Percentiles rank a stretch among this genome's conserved stretches.
Conservation (phyloP, 768 basidiomycete genomes). For the Tulasnella sp. region DNA sequence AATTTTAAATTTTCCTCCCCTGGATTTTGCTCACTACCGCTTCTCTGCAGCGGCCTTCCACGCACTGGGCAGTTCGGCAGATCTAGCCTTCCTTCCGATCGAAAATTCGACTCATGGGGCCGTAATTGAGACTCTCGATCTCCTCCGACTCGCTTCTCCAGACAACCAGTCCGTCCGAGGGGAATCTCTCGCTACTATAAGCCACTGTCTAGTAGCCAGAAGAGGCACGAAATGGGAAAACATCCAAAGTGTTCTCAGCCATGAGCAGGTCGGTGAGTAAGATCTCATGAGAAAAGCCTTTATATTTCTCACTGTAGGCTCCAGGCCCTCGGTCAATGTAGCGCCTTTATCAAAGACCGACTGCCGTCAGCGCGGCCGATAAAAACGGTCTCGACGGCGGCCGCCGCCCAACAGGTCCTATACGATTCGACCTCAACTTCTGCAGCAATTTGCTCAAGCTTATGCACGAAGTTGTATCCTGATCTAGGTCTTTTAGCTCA, state of each 20-base stretch:
- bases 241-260: constrained; percentile 23
- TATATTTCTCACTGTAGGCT: not conserved
- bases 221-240: constrained; percentile 20
- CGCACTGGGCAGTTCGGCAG: not conserved
- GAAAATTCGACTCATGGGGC: constrained; percentile 31
- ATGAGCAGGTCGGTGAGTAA: constrained; percentile 33
- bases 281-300: not conserved
- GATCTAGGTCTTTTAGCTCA: constrained; percentile 16
- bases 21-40: not conserved
- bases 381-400: constrained; percentile 28
- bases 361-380: constrained; percentile 9
- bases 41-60: constrained; percentile 19
- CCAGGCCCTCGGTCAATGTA: constrained; percentile 33
- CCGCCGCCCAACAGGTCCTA: constrained; percentile 26
- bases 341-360: not conserved
- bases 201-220: constrained; percentile 24
- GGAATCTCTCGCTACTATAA: constrained; percentile 13
- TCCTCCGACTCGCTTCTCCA: constrained; percentile 19
- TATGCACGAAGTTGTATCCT: constrained; percentile 24
- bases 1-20: not conserved
- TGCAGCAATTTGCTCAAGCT: constrained; percentile 30
- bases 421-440: not conserved
- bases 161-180: constrained; percentile 23
- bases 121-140: constrained; percentile 34
- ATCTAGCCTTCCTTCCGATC: constrained; percentile 26